phyloP scores from a whole-genome alignment of 2,329 filamentous ascomycete species.

The Calonectria naviculata region DNA sequence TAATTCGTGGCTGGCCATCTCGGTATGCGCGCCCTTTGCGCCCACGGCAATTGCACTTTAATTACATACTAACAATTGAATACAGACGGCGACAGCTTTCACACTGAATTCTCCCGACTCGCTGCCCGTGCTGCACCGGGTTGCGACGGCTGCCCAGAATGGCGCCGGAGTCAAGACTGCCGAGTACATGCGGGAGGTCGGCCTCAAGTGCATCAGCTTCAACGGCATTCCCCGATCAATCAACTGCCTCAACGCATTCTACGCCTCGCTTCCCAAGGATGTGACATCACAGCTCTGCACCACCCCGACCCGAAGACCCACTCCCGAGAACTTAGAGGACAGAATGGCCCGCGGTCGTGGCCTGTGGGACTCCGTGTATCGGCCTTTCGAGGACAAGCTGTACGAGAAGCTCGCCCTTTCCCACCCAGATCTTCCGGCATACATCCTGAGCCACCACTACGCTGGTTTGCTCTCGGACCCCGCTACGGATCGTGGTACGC shows the following conservation, averaged over 20 bases:
- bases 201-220: conserved; percentile 82
- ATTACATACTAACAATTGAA: conserved; percentile 11
- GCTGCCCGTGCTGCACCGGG: conserved; percentile 70
- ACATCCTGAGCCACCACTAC: conserved; percentile 82
- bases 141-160: conserved; percentile 50
- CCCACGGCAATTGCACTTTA: not conserved
- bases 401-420: conserved; percentile 76
- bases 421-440: conserved; percentile 84
- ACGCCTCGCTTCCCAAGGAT: conserved; percentile 67
- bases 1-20: conserved; percentile 74
- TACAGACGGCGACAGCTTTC: conserved; percentile 81
- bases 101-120: conserved; percentile 88
- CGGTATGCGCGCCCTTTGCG: conserved; percentile 55
- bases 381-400: conserved; percentile 79
- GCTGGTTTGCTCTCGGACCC: conserved; percentile 79
- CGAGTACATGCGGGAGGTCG: conserved; percentile 80
- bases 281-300: conserved; percentile 66
- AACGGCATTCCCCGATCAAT: conserved; percentile 87
- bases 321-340: conserved; percentile 62
- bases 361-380: conserved; percentile 83
- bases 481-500: conserved; percentile 52
- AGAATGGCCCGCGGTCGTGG: conserved; percentile 68
- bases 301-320: conserved; percentile 65
- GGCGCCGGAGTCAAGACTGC: conserved; percentile 60
- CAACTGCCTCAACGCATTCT: conserved; percentile 82